phyloP scores from a whole-genome alignment of 2,329 filamentous ascomycete genomes.

The Coniochaeta sp. region DNA sequence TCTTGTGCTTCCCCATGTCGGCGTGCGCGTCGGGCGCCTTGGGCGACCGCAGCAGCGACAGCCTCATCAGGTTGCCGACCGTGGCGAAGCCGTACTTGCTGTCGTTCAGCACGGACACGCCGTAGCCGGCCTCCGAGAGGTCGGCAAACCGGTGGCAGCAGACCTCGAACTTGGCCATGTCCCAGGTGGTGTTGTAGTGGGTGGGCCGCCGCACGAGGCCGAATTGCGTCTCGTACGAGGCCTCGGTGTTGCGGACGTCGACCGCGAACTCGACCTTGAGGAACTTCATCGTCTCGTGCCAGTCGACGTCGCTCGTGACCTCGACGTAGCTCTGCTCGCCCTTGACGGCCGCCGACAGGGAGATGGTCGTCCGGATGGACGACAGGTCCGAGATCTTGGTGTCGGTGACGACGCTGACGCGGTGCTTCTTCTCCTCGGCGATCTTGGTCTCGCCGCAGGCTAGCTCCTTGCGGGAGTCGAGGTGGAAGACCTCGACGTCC shows the following conservation, averaged over 20 bases:
- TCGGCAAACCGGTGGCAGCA: conserved; percentile 71
- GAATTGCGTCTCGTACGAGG: conserved; percentile 91
- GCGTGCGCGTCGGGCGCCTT: conserved; percentile 92
- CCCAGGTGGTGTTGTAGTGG: conserved; percentile 92
- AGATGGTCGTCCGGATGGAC: conserved; percentile 80
- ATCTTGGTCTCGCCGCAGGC: conserved; percentile 61
- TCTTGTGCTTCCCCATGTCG: conserved; percentile 84
- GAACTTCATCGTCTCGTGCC: conserved; percentile 96
- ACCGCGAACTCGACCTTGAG: conserved; percentile 98
- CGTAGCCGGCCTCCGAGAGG: conserved; percentile 61
- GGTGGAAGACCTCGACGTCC: conserved; percentile 96
- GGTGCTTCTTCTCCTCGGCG: conserved; percentile 62
- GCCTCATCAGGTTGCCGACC: conserved; percentile 78
- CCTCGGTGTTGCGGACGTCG: conserved; percentile 82
- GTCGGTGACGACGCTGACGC: conserved; percentile 74
- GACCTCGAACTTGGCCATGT: conserved; percentile 76
- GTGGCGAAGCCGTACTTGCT: conserved; percentile 96
- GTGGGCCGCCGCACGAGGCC: conserved; percentile 84
- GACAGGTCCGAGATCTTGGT: conserved; percentile 84
- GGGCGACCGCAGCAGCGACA: conserved; percentile 77
- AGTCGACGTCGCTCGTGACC: conserved; percentile 82
- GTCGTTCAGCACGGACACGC: conserved; percentile 88
- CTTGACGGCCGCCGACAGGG: conserved; percentile 61
- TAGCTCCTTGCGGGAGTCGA: conserved; percentile 77
- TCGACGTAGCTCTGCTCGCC: conserved; percentile 66